Base-by-base conservation (phyloP, 1,139 yeast species). In the Lodderomyces parapsilosis region DNA sequence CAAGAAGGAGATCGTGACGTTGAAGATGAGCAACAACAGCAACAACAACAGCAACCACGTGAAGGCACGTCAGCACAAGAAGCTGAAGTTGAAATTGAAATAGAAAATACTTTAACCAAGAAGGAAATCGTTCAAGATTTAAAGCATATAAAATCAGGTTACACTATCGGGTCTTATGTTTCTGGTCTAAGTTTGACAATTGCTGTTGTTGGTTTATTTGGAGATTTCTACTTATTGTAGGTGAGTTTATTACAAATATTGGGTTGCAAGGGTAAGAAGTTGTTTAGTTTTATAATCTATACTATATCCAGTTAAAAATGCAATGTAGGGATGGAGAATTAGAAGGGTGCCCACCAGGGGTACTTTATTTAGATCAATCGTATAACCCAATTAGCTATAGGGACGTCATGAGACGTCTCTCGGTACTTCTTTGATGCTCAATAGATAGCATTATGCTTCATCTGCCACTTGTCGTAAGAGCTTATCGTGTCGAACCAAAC, bases 141-240 rank as follows among this genome's bases (percentile, higher is more conserved):
- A 49, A 53, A 59, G 32, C 45, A 49, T 6, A 53, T 76, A 38
- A 57, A 57, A 44, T 44, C 55, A 1, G 63, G 66, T 15, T 73
- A 72, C 53, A 41, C 57, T 14, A 51, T 62, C 25, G 71, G 77
- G 2, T 60, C 71, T 8, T 60, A 62, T n/a, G 59, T 76, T 38
- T 57, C 74, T 4, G 77, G 73, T 14, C 52, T 65, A 14, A 69
- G 78, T 7, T 71, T 76, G 44, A 51, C 66, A 10, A 57, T 79
- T 43, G 68, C 78, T 19, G 48, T 65, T 7, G 54, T 79, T 45
- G 84, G 84, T 8, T 65, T 74, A 43, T 47, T 72, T 41, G 84
- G 84, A 17, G 84, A 78, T 52, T 62, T 53, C 44, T 65, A 57
- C 47, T 37, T 37, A 3, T 23, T 37, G 31, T 36, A 24, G 24